A percentile compares a stretch with the other conserved stretches of the same genome.
phyloP scores from a whole-genome alignment of 2,329 filamentous ascomycete species.

The Talaromyces verruculosus region DNA sequence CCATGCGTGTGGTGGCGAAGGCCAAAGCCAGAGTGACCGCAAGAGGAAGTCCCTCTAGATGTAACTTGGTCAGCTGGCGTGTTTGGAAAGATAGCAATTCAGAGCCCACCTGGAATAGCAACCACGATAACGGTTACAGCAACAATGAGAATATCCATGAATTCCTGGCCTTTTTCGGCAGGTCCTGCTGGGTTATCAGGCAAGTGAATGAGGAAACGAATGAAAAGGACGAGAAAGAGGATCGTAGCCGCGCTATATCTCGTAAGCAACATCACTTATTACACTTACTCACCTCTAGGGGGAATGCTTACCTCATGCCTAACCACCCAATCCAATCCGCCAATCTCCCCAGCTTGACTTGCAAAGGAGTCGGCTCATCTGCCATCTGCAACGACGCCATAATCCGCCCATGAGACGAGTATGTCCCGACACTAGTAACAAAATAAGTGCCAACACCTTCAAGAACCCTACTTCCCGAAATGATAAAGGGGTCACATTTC shows the following conservation, averaged over 20 bases:
- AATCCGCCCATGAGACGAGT: slow-evolving; percentile 74
- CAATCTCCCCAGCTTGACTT: slow-evolving; percentile 72
- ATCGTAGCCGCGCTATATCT: slow-evolving; percentile 60
- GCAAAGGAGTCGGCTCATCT: slow-evolving; percentile 72
- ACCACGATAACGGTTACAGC: slow-evolving; percentile 79
- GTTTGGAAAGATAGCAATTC: neutral
- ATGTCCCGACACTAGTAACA: slow-evolving; percentile 69
- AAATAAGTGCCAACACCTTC: slow-evolving; percentile 74
- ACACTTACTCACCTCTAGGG: neutral
- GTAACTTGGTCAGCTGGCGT: neutral
- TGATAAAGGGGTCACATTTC: slow-evolving; percentile 68
- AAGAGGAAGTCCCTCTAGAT: slow-evolving; percentile 66
- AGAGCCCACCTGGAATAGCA: slow-evolving; percentile 57
- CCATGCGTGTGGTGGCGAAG: slow-evolving; percentile 74
- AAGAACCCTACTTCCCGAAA: slow-evolving; percentile 77
- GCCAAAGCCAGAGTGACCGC: slow-evolving; percentile 76
- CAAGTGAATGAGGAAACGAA: slow-evolving; percentile 76
- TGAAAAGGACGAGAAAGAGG: slow-evolving; percentile 81
- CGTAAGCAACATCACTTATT: neutral
- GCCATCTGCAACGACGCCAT: slow-evolving; percentile 72
- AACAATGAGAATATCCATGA: slow-evolving; percentile 74
- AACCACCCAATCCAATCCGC: slow-evolving; percentile 66
- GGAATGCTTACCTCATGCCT: neutral
- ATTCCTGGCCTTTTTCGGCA: slow-evolving; percentile 74
- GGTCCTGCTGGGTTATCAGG: slow-evolving; percentile 54